A percentile compares a stretch with the other conserved stretches of the same genome.
These are phyloP conservation scores for Blastomyces parvus DNA, from an alignment of 2,329 filamentous ascomycete species.

Conservation along the genomic window DNA sequence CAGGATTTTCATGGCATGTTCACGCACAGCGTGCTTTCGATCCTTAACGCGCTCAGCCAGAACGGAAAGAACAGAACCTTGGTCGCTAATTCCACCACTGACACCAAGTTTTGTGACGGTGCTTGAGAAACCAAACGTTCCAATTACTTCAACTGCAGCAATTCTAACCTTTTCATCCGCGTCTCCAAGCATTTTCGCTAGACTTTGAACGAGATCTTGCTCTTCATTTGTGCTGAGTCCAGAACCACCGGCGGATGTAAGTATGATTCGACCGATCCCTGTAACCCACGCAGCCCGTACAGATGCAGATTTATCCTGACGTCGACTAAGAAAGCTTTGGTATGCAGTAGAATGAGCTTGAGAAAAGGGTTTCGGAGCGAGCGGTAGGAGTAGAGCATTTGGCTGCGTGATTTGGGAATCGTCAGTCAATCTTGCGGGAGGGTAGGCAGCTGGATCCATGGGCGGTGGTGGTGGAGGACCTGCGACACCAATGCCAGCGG, in stretches of 20 bases:
- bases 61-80: conserved; percentile 68
- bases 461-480: conserved; percentile 64
- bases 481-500: conserved; percentile 83
- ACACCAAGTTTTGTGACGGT: conserved; percentile 73
- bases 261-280: conserved; percentile 71
- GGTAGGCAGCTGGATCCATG: conserved; percentile 76
- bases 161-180: conserved; percentile 84
- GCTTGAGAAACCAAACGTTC: conserved; percentile 68
- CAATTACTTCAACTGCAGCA: conserved; percentile 77
- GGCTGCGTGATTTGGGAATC: conserved; percentile 44
- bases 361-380: conserved; percentile 81
- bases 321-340: conserved; percentile 71
- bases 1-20: conserved; percentile 76
- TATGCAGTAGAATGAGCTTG: conserved; percentile 72
- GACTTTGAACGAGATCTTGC: conserved; percentile 57
- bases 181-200: conserved; percentile 76
- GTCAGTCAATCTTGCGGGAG: conserved; percentile 45
- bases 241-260: conserved; percentile 84
- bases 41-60: conserved; percentile 85
- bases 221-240: conserved; percentile 80
- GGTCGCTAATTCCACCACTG: conserved; percentile 62
- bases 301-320: conserved; percentile 72
- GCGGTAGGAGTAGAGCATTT: conserved; percentile 66
- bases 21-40: conserved; percentile 67
- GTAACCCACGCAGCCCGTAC: conserved; percentile 83